Base-by-base conservation (phyloP, 257 asterid species). In the Paulownia fortunei region DNA sequence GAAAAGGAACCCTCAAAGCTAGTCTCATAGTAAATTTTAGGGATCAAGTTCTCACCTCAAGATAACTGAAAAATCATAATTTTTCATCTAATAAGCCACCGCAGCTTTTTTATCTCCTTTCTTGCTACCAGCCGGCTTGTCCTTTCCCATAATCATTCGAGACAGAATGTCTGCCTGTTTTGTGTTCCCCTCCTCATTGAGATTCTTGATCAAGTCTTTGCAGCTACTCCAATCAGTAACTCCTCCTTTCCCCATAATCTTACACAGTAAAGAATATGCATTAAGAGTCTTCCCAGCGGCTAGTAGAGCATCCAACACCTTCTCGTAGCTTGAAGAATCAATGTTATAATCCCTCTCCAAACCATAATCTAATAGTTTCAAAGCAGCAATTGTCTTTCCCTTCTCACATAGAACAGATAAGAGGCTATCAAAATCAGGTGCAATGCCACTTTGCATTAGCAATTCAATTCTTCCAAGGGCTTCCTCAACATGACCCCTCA, bases 401-500 rank as follows among this genome's bases (percentile, higher is more conserved):
- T 90, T 93, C 74, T 90, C 92, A 54, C 97, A 92, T 7, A 96
- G 82, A 69, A 85, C 76, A 1, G 92, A 82, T 69, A 92, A 72
- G 13, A 93, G 89, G 69, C 76, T 23, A 80, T 92, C 92, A 18
- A 93, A 78, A 78, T 90, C 87, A 10, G 97, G 97, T 27, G 81
- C 80, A 11, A 92, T 83, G 10, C 96, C 94, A 49, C 79, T 89
- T n/a, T 86, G 89, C 89, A 96, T 86, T 80, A 92, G 56, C 81
- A 90, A 78, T 52, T 93, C 98, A 42, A 93, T 90, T 82, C 98
- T 87, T 76, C 99, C 98, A 2, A 93, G 84, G 32, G 96, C 97
- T 86, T 93, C 99, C 85, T 92, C 99, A 24, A 93, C 95, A 60
- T 96, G 99, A 37, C 98, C 98, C 87, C 98, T 90, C 90, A 86